A percentile compares a stretch with the other conserved stretches of the same genome.
phyloP scores from a whole-genome alignment of 805 yeast species.

The Starmerella davenportii region DNA sequence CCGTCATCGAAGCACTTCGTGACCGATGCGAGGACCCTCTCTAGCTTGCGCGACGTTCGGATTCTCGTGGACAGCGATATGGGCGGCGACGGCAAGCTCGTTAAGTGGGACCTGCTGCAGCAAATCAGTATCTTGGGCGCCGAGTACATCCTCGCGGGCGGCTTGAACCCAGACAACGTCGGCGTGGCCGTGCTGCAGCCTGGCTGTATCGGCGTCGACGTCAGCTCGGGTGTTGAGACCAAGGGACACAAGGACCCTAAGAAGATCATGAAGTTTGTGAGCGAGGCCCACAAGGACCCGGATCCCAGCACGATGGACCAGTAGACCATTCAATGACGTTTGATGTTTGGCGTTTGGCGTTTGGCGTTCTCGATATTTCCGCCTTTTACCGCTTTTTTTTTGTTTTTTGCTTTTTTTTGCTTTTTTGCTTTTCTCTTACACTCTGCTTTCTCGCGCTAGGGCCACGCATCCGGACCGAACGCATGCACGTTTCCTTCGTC shows the following conservation, averaged over 20 bases:
- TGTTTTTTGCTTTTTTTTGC: neutral
- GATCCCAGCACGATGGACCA: neutral
- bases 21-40: slow-evolving; percentile 13
- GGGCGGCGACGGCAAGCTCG: slow-evolving; percentile 80
- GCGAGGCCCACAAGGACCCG: slow-evolving; percentile 27
- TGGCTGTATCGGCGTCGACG: slow-evolving; percentile 82
- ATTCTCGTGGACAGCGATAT: slow-evolving; percentile 69
- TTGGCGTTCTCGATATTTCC: neutral
- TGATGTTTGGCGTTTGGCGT: neutral
- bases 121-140: slow-evolving; percentile 17
- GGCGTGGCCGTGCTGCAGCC: slow-evolving; percentile 29
- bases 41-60: slow-evolving; percentile 29
- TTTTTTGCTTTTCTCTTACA: neutral
- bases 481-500: no score
- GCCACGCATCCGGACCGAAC: neutral
- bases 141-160: slow-evolving; percentile 68
- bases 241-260: slow-evolving; percentile 49
- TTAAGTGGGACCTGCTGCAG: slow-evolving; percentile 44
- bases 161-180: slow-evolving; percentile 63
- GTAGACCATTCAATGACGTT: neutral
- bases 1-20: slow-evolving; percentile 31
- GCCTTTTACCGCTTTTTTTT: neutral
- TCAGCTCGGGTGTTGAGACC: slow-evolving; percentile 86
- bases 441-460: neutral
- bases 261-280: slow-evolving; percentile 45